Evolutionary conservation across 306 rosid species (phyloP).

Genomic region (Canavalia ensiformis): DNA sequence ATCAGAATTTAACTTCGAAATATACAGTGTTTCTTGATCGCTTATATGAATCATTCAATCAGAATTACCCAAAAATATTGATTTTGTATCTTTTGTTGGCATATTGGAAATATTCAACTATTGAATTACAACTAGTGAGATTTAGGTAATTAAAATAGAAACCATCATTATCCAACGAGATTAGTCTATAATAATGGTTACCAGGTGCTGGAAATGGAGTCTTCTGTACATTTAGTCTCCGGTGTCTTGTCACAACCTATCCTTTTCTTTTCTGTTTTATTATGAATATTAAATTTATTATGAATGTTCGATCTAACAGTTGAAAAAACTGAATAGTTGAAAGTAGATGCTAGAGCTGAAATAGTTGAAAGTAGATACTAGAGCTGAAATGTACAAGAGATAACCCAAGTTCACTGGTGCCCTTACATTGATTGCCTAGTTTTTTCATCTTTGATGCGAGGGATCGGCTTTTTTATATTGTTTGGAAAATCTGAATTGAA

Average conservation of each 20-base stretch:
- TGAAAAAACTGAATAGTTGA: too few species aligned
- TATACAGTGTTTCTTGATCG: slow-evolving; percentile 4
- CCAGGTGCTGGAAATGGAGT: background rate
- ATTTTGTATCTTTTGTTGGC: background rate
- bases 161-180: background rate
- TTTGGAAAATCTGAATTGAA: background rate
- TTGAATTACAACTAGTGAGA: background rate
- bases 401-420: too few species aligned
- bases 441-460: background rate
- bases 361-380: too few species aligned
- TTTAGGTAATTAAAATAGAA: slow-evolving; percentile 13
- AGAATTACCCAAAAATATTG: background rate
- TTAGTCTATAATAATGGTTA: background rate
- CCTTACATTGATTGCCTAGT: background rate
- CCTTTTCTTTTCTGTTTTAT: too few species aligned
- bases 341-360: too few species aligned
- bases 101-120: background rate
- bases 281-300: too few species aligned
- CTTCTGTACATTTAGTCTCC: too few species aligned
- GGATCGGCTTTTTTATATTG: background rate
- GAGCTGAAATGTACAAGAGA: too few species aligned
- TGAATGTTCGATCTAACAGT: too few species aligned
- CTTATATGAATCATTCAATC: background rate
- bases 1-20: slow-evolving; percentile 2
- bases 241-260: too few species aligned